Base-by-base conservation (phyloP, 495 filamentous ascomycete species). In the Neurospora hispaniola region DNA sequence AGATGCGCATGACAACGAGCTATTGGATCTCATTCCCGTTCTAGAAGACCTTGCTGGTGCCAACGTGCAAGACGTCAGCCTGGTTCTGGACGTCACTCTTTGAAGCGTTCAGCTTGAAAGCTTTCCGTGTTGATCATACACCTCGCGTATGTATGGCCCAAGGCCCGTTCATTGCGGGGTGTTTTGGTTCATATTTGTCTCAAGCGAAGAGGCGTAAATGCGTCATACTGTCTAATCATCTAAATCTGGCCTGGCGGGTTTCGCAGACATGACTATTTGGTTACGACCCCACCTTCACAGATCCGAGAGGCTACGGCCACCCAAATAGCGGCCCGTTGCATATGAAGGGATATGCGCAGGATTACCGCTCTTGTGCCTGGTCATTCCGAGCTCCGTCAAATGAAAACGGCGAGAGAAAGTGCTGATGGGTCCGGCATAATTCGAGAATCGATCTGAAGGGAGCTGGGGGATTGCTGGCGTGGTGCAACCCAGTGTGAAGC, bases 1-100 rank as follows among this genome's bases (percentile, higher is more conserved):
- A 78, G 96, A 99, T 84, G 96, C 96, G 72, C 96, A 99, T 83
- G 96, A 99, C 85, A 99, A 99, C 82, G 96, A 99, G 86, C 88
- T 99, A 73, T 87, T 99, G 77, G 96, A 99, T 80, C 86, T 99
- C 74, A 99, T 99, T 79, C 96, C 96, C 27, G 96, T 99, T 76
- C 93, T 99, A 76, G 96, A 98, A 86, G 96, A 99, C 84, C 88
- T 99, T 76, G 95, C 96, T 71, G 89, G 91, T 74, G 76, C 87
- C 43, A 91, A 93, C 78, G 96, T 98, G 72, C 88, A 90, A 83
- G 96, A 99, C 84, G 96, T 99, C 82, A 98, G 95, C 85, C 85
- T 98, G 77, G 96, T 99, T 78, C 90, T 98, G 75, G 96, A 99
- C 86, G 94, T 98, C 82, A 90, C 92, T 79, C 89, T 99, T 82